Base-by-base conservation (phyloP, 495 filamentous ascomycete species). In the Lasiosphaeria miniovina region DNA sequence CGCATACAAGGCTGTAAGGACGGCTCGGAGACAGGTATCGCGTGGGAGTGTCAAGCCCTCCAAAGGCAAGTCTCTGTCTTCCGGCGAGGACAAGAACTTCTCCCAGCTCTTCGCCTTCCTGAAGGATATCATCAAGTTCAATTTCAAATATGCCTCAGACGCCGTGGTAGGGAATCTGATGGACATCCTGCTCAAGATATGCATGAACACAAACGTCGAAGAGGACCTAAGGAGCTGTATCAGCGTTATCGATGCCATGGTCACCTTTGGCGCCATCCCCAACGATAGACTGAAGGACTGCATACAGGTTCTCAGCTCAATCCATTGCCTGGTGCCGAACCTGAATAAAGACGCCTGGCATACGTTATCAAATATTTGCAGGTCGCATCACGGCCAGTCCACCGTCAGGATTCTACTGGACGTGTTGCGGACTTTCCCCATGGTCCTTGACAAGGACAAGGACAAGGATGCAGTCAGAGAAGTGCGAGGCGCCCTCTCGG, bases 41-140 rank as follows among this genome's bases (percentile, higher is more conserved):
- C 72, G 75, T 15, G 60, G 59, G 7, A 34, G 24, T 24, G 59
- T 40, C 50, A 65, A 55, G 50, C 33, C 59, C 7, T 48, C 70
- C 43, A 87, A 85, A 60, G 76, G 69, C 34, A 87, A 85, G 61
- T 67, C 73, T 0, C 68, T 76, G 31, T 70, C 72, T 15, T 75
- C 80, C 40, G 80, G 79, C 50, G 90, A 93, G 63, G 90, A 90
- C 61, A 82, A 80, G 49, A 84, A 83, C 63, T 75, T 96, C 41
- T 79, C 79, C 48, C 81, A 85, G 57, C 74, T 95, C 6, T 89
- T 96, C 65, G 77, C 82, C 51, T 89, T 91, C 50, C 80, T 89
- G 34, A 84, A 85, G n/a, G 86, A 91, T 65, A 75, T 94, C 59
- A 87, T 94, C 72, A 92, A 88, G 63, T 88, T 93, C 73, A 93